Evolutionary conservation across 495 filamentous ascomycete genomes (phyloP).

Genomic region (Sphaerosporella brunnea): DNA sequence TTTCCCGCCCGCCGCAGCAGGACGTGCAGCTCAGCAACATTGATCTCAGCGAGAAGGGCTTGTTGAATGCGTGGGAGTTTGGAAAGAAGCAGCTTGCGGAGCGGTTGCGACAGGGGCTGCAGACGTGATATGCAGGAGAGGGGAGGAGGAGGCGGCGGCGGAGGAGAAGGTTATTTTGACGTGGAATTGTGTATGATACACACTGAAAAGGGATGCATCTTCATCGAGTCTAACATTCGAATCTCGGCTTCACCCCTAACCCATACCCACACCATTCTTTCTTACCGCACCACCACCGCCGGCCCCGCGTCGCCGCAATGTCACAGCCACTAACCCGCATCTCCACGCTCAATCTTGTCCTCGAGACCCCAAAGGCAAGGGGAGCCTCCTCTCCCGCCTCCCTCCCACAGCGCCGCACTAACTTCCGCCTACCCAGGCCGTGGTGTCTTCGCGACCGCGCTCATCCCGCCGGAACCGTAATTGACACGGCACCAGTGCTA

Average conservation of each 20-base stretch:
- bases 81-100: slow-evolving; percentile 84
- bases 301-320: neutral
- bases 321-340: neutral
- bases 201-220: too few relatives aligned
- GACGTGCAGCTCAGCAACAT: slow-evolving; percentile 80
- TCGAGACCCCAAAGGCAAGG: slow-evolving; percentile 31
- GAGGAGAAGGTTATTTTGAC: too few relatives aligned
- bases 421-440: slow-evolving; percentile 28
- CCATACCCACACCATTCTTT: neutral
- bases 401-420: neutral
- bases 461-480: slow-evolving; percentile 33
- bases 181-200: too few relatives aligned
- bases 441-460: slow-evolving; percentile 33
- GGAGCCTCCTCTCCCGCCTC: slow-evolving; percentile 21
- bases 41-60: slow-evolving; percentile 86
- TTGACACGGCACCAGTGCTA: slow-evolving; percentile 38
- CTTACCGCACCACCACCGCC: neutral
- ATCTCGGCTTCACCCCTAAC: neutral
- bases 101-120: slow-evolving; percentile 66
- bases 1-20: slow-evolving; percentile 77
- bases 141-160: too few relatives aligned
- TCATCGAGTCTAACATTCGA: too few relatives aligned
- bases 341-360: slow-evolving; percentile 15
- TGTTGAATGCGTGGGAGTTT: slow-evolving; percentile 89
- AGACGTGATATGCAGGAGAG: too few relatives aligned